These are phyloP conservation scores for Haplosporangium gracile DNA, from an alignment of 192 early-diverging fungal genomes.

Conservation along the genomic window DNA sequence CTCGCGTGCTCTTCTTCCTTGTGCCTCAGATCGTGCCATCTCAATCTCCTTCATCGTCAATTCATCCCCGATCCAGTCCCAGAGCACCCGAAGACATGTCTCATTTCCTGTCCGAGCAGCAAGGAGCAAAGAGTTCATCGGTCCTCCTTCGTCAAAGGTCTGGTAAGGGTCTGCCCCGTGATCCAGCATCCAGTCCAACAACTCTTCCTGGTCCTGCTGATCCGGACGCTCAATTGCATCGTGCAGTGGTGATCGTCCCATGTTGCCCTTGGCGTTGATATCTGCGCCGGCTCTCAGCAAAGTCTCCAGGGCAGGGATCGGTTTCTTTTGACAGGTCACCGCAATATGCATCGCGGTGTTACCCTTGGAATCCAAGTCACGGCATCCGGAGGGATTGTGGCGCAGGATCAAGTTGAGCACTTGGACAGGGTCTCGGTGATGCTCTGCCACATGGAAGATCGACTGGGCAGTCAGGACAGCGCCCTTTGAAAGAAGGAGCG, in stretches of 20 bases:
- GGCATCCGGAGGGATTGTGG: constrained; percentile 35
- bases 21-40: constrained; percentile 48
- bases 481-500: constrained; percentile 45
- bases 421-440: constrained; percentile 43
- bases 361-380: constrained; percentile 33
- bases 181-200: constrained; percentile 58
- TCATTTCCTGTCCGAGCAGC: constrained; percentile 45
- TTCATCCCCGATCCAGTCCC: constrained; percentile 56
- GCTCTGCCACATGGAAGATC: constrained; percentile 53
- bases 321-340: constrained; percentile 41
- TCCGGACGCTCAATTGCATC: constrained; percentile 54
- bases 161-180: constrained; percentile 64
- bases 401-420: constrained; percentile 41
- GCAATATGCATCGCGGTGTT: constrained; percentile 52
- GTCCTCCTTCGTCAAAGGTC: constrained; percentile 37
- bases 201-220: constrained; percentile 56
- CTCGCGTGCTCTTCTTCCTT: constrained; percentile 44
- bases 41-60: constrained; percentile 54
- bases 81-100: constrained; percentile 32
- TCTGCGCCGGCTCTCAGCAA: constrained; percentile 49
- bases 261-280: constrained; percentile 48
- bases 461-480: constrained; percentile 42
- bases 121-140: constrained; percentile 43
- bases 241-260: constrained; percentile 45
- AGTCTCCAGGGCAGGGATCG: constrained; percentile 34